These are phyloP conservation scores for Xylaria nigripes DNA, from an alignment of 495 filamentous ascomycete genomes.

Conservation along the genomic window DNA sequence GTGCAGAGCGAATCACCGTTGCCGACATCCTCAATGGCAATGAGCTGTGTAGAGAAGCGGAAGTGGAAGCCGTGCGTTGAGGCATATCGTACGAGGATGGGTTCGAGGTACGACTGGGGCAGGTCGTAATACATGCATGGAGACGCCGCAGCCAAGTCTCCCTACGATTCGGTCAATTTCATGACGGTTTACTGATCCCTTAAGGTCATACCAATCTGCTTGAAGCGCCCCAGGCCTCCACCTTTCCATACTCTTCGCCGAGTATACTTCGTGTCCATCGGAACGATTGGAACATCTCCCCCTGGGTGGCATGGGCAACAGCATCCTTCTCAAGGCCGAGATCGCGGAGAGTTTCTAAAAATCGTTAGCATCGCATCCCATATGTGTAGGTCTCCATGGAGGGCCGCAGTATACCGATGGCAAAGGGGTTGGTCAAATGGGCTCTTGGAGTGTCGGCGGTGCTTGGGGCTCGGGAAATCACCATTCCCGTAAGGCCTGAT, in stretches of 20 bases:
- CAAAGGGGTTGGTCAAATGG: constrained; percentile 46
- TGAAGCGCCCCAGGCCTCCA: constrained; percentile 46
- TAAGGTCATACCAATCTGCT: too few relatives aligned
- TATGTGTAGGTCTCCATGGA: background rate
- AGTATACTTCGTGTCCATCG: constrained; percentile 48
- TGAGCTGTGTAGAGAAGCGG: constrained; percentile 33
- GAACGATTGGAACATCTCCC: constrained; percentile 40
- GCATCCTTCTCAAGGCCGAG: constrained; percentile 44
- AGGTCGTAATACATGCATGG: constrained; percentile 37
- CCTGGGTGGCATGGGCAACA: constrained; percentile 28
- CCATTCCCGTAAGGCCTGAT: constrained; percentile 38
- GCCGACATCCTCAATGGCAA: constrained; percentile 17
- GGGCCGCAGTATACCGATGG: constrained; percentile 27
- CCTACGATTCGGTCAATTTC: constrained; percentile 25
- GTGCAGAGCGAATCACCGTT: constrained; percentile 26
- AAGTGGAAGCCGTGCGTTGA: constrained; percentile 30
- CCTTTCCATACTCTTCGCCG: constrained; percentile 46
- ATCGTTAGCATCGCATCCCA: background rate
- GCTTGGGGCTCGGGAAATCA: constrained; percentile 36
- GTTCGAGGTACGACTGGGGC: constrained; percentile 40
- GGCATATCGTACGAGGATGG: constrained; percentile 34
- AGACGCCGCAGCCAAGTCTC: constrained; percentile 2
- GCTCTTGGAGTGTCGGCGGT: constrained; percentile 47
- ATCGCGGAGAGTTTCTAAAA: constrained; percentile 47
- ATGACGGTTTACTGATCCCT: too few relatives aligned